Conservation (phyloP, 441 rosid genomes). For the Populus hybrid region DNA sequence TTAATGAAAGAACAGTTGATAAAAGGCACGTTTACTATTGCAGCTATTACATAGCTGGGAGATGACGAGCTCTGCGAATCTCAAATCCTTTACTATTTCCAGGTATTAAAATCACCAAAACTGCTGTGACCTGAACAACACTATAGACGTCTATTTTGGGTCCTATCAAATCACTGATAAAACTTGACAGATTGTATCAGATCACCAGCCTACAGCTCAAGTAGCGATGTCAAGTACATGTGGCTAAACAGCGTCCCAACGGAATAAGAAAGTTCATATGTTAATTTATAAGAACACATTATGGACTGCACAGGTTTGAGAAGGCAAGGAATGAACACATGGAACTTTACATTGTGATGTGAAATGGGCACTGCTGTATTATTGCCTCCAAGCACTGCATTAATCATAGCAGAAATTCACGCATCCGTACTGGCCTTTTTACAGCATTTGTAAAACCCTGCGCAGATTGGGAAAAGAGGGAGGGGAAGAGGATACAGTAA, state of each 20-base stretch:
- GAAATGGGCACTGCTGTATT: background rate
- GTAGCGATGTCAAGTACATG: background rate
- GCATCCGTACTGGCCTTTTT: constrained; percentile 84
- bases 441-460: constrained; percentile 96
- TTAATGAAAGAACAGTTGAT: background rate
- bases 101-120: background rate
- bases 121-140: background rate
- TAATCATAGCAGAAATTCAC: constrained; percentile 57
- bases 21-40: background rate
- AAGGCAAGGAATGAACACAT: background rate
- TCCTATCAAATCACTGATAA: background rate
- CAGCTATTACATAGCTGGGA: background rate
- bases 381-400: background rate
- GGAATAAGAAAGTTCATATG: background rate
- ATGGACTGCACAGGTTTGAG: background rate
- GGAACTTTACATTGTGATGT: background rate
- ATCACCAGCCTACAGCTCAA: background rate
- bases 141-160: too few relatives aligned
- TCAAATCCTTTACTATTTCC: background rate
- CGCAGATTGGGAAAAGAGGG: background rate
- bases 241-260: background rate
- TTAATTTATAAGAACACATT: background rate
- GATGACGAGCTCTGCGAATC: too few relatives aligned
- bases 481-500: background rate
- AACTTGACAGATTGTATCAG: background rate